Base-by-base conservation (phyloP, 2,329 filamentous ascomycete genomes). In the Ascocoryne sarcoides region DNA sequence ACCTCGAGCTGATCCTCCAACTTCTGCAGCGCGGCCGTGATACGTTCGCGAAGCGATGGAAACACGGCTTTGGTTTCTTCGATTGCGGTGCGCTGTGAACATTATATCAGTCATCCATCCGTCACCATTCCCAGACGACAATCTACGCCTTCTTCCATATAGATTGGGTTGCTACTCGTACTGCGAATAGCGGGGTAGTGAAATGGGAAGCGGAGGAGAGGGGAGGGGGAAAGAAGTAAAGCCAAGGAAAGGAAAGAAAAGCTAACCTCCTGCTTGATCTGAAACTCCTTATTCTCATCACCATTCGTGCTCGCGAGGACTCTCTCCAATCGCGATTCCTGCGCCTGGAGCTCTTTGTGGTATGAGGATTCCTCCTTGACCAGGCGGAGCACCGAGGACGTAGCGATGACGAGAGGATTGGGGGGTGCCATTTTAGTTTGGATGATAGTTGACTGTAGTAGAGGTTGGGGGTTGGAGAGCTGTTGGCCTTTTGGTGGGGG, bases 341-440 rank as follows among this genome's bases (percentile, higher is more conserved):
- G 89, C 49, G 81, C 70, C 48, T 74, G 68, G 15, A 89, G 73
- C 63, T 98, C 92, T 59, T 83, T 83, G 69, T 89, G 83, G 67
- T 98, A 96, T 55, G 82, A 90, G 29, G 75, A 70, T 63, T 95
- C 86, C 64, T 98, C 92, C 64, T 94, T 95, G 51, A 95, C 76
- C 35, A 96, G 76, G 44, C 92, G 86, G 54, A 75, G 71, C 51
- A 96, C 77, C 15, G 86, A 79, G 46, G 81, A 76, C 17, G 85
- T 92, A 32, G 83, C 79, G 59, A 95, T 92, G 55, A 76, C 65
- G 60, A 95, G 77, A 52, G 80, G 74, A 8, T 33, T 42, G 33
- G 50, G 46, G 8, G 48, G 46, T 28, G 46, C 35, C 44, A 50
- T 52, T 18, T 32, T 44, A 8, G 31, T 26, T n/a, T n/a, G n/a